These are phyloP conservation scores for Paramecium caudatum DNA, from an alignment of 73 alveolate species.

Conservation along the genomic window DNA sequence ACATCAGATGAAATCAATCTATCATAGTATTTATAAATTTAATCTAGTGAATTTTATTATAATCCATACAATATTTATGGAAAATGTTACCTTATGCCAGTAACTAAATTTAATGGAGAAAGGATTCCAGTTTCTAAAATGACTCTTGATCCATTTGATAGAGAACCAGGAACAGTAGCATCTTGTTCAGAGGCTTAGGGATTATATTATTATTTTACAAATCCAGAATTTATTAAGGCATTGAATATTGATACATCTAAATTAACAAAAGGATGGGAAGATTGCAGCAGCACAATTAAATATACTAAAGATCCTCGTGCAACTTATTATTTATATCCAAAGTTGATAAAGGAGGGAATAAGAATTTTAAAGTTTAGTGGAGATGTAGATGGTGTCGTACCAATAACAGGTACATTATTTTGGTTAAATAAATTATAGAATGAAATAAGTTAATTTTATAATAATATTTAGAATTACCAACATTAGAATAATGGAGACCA, in stretches of 20 bases:
- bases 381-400: conserved; percentile 43
- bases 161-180: conserved; percentile 44
- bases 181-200: conserved; percentile 51
- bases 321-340: conserved; percentile 78
- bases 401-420: conserved; percentile 41
- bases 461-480: not conserved
- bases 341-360: conserved; percentile 68
- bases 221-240: conserved; percentile 52
- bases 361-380: conserved; percentile 80
- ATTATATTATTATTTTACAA: not conserved
- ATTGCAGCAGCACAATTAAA: not conserved
- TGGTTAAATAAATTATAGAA: conserved; percentile 35
- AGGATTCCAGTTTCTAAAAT: not conserved
- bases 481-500: conserved; percentile 45
- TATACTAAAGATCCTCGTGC: conserved; percentile 69
- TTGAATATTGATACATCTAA: conserved; percentile 26
- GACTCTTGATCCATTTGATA: conserved; percentile 52
- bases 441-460: conserved; percentile 2
- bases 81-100: conserved; percentile 59
- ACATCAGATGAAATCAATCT: conserved; percentile 6
- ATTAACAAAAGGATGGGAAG: not conserved
- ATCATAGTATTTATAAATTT: not conserved
- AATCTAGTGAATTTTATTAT: conserved; percentile 25
- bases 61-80: conserved; percentile 59
- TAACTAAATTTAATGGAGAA: conserved; percentile 71